These are phyloP conservation scores for Aspergillus quadrilineatus DNA, from an alignment of 2,329 filamentous ascomycete species.

Conservation along the genomic window DNA sequence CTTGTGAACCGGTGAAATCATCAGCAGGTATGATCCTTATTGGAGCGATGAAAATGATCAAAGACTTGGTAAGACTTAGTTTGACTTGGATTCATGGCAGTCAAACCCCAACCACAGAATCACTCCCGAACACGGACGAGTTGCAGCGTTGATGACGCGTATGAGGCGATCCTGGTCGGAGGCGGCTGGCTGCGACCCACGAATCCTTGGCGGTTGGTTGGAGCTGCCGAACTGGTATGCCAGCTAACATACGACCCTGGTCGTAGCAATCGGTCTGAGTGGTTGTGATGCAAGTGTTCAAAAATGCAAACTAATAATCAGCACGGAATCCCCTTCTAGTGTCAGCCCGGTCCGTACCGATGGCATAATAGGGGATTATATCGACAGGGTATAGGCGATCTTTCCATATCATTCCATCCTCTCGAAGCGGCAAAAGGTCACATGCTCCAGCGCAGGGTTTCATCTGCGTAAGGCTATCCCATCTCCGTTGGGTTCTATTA, in stretches of 20 bases:
- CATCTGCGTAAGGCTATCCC: neutral
- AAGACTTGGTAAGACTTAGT: too few relatives aligned
- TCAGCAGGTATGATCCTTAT: too few relatives aligned
- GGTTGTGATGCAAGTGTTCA: neutral
- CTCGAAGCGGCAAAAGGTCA: neutral
- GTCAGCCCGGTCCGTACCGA: neutral
- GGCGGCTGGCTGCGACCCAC: conserved; percentile 3
- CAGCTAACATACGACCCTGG: neutral
- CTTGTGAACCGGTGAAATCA: neutral
- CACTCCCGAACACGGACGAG: neutral
- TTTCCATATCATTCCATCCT: neutral
- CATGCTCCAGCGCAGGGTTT: neutral
- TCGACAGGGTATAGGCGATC: neutral
- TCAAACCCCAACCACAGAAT: neutral
- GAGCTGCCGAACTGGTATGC: neutral
- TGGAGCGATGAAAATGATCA: too few relatives aligned
- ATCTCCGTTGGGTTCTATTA: neutral
- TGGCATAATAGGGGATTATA: neutral
- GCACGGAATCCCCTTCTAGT: neutral
- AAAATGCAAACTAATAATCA: neutral
- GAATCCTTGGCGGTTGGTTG: neutral
- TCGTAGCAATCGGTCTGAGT: neutral
- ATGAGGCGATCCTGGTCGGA: neutral
- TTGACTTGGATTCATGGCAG: too few relatives aligned
- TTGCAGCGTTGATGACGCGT: conserved; percentile 4